Conservation (phyloP, 495 filamentous ascomycete species). For the Aspergillus avenaceus region DNA sequence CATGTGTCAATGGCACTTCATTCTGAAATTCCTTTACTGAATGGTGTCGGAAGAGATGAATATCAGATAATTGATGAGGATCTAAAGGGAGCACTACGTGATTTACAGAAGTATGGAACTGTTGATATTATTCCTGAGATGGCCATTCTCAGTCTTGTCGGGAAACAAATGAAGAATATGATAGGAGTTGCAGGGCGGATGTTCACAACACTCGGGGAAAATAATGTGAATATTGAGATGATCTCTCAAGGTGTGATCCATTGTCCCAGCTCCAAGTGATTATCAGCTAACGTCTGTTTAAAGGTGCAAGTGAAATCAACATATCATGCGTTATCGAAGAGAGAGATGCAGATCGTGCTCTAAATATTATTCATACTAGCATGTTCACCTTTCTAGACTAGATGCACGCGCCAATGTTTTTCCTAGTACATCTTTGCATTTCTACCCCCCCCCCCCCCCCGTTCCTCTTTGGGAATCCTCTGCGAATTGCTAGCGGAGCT, state of each 20-base stretch:
- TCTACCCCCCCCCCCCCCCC: neutral
- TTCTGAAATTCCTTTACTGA: slow-evolving; percentile 51
- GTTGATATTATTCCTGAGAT: slow-evolving; percentile 83
- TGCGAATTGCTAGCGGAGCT: no score
- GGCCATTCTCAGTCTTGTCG: slow-evolving; percentile 89
- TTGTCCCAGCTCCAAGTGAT: slow-evolving; percentile 9
- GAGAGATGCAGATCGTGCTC: slow-evolving; percentile 79
- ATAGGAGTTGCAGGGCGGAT: slow-evolving; percentile 83
- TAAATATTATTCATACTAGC: slow-evolving; percentile 92
- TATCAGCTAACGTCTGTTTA: slow-evolving; percentile 16
- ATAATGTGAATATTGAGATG: slow-evolving; percentile 93
- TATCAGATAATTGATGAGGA: slow-evolving; percentile 60
- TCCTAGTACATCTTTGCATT: neutral
- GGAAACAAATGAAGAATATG: slow-evolving; percentile 93
- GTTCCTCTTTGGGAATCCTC: neutral
- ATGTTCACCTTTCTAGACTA: slow-evolving; percentile 67
- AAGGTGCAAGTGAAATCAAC: slow-evolving; percentile 96
- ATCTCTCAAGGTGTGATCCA: slow-evolving; percentile 79
- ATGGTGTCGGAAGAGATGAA: slow-evolving; percentile 55
- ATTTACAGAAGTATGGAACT: slow-evolving; percentile 72
- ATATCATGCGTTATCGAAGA: slow-evolving; percentile 96
- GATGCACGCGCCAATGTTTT: neutral
- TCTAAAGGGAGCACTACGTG: slow-evolving; percentile 61
- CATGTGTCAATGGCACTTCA: slow-evolving; percentile 96
- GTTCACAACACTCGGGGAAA: slow-evolving; percentile 84